Percentiles rank a stretch among this genome's conserved stretches.
Evolutionary conservation across 768 basidiomycete species (phyloP).

Genomic region (Leccinum ochraceum): DNA sequence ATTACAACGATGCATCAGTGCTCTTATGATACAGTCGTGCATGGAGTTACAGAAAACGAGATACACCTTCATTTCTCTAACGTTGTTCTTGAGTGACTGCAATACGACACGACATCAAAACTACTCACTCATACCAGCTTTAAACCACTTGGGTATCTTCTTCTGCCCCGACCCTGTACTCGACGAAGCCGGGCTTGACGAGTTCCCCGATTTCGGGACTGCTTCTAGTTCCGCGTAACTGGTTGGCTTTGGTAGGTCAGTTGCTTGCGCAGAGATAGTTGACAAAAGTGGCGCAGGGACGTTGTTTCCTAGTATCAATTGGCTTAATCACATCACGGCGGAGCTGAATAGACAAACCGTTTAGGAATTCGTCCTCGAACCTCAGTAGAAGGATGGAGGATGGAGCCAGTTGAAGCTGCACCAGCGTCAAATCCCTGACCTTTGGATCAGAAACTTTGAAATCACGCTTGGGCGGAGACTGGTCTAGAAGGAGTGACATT

Average conservation of each 20-base stretch:
- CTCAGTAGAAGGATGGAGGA: conserved; percentile 75
- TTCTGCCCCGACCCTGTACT: conserved; percentile 36
- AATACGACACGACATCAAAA: neutral
- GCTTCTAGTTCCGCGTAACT: conserved; percentile 29
- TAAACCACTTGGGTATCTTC: conserved; percentile 82
- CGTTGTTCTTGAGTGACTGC: neutral
- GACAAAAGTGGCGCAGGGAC: conserved; percentile 65
- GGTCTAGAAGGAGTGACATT: conserved; percentile 48
- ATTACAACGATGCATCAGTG: conserved; percentile 6
- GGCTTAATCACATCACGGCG: neutral
- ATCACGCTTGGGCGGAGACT: conserved; percentile 80
- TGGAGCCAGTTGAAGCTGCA: conserved; percentile 75
- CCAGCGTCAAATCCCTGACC: conserved; percentile 66
- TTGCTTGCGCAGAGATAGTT: conserved; percentile 55
- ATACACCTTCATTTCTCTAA: conserved; percentile 35
- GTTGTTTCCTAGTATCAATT: conserved; percentile 44
- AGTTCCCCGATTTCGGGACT: conserved; percentile 5
- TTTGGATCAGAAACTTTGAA: conserved; percentile 77
- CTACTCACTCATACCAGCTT: conserved; percentile 58
- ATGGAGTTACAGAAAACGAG: conserved; percentile 33
- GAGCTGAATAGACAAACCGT: conserved; percentile 45
- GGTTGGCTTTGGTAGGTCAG: conserved; percentile 66
- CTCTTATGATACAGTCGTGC: conserved; percentile 5
- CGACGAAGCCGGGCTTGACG: conserved; percentile 12
- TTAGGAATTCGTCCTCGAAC: conserved; percentile 72